Base-by-base conservation (phyloP, 2,329 filamentous ascomycete genomes). In the Phaeomoniella chlamydospora region DNA sequence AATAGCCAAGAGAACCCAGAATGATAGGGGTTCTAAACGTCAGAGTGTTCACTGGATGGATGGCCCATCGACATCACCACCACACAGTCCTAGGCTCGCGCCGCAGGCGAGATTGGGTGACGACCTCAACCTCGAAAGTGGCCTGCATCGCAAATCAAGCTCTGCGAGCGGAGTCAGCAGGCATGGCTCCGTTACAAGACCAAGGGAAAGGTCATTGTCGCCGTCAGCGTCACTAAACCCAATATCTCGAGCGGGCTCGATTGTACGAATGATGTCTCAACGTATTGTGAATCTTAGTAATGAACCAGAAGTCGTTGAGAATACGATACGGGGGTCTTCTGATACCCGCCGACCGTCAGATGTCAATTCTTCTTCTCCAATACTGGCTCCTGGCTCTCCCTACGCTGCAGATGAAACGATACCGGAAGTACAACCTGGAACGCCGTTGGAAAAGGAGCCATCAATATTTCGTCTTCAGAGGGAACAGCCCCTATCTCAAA, bases 251-350 rank as follows among this genome's bases (percentile, higher is more conserved):
- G 80, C 81, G 41, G 74, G 80, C 31, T 83, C 80, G 5, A 83
- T 86, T 47, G 74, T 87, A 57, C 73, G 80, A 43, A 76, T 75
- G 45, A 93, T 98, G 76, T 96, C 92, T 18, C 87, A 94, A 61
- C 84, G 90, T 64, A 87, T 98, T 38, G 90, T 98, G 51, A 96
- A 96, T 52, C 73, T 98, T 48, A 94, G 86, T 58, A 93, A 93
- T 52, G 90, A 96, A 50, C 80, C 79, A 3, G 84, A 94, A 47
- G 63, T 83, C 14, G 67, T 87, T 12, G 85, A 94, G 53, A 76
- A 80, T 42, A 76, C 73, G 35, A 68, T 77, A 15, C 69, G 74
- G 30, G 64, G 77, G 63, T 54, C 79, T 61, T 55, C 72, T 54
- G 18, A 10, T 4, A 17, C 14, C 9, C 32, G 22, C n/a, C 22